Evolutionary conservation across 2,329 filamentous ascomycete species (phyloP).

Genomic region (Alternaria dauci): DNA sequence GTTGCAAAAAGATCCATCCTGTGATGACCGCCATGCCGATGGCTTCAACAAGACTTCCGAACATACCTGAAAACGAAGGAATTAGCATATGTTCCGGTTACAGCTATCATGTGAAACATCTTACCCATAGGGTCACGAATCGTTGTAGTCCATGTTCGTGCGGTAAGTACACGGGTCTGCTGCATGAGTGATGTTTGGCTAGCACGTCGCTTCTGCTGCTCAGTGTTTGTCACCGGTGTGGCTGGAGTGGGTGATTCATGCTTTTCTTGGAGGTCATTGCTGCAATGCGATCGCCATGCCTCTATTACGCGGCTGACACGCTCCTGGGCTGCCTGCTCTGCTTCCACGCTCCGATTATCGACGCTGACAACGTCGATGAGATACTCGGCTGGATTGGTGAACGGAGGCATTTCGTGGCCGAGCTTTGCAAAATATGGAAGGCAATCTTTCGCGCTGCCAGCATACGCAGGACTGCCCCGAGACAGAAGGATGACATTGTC

Average conservation of each 20-base stretch:
- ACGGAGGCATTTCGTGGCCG: conserved; percentile 70
- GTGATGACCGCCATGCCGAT: conserved; percentile 74
- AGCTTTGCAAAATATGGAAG: conserved; percentile 69
- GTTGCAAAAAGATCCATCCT: conserved; percentile 75
- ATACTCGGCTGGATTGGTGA: conserved; percentile 81
- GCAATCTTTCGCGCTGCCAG: conserved; percentile 66
- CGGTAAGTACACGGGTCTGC: conserved; percentile 72
- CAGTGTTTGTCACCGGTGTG: conserved; percentile 3
- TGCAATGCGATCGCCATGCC: conserved; percentile 61
- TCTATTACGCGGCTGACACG: conserved; percentile 69
- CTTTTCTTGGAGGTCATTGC: conserved; percentile 25
- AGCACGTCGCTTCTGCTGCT: conserved; percentile 27
- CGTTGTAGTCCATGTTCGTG: conserved; percentile 74
- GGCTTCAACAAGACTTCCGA: conserved; percentile 73
- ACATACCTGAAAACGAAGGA: conserved; percentile 54
- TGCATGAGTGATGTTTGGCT: conserved; percentile 66
- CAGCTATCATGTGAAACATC: not conserved
- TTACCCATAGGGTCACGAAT: conserved; percentile 77
- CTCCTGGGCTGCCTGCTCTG: conserved; percentile 66
- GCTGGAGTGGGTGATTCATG: conserved; percentile 2
- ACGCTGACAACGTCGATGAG: conserved; percentile 77
- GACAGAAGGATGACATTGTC: conserved; percentile 75
- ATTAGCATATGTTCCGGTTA: not conserved
- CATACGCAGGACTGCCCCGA: conserved; percentile 73
- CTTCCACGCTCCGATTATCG: conserved; percentile 73